These are phyloP conservation scores for Neurospora africana DNA, from an alignment of 495 filamentous ascomycete species.

Conservation along the genomic window DNA sequence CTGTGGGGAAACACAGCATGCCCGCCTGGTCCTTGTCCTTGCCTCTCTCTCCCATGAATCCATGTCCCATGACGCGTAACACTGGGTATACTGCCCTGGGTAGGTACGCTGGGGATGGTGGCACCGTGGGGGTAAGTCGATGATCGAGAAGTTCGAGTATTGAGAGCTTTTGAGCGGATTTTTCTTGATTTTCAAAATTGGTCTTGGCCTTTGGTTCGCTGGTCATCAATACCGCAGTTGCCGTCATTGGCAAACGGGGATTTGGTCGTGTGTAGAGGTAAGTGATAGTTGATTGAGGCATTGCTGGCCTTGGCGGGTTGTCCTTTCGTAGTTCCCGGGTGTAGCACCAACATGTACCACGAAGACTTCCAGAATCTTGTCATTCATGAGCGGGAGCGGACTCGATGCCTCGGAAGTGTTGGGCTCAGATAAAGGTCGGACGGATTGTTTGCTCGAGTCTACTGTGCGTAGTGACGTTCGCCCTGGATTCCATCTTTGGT, in stretches of 20 bases:
- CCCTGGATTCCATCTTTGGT: neutral
- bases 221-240: neutral
- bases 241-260: neutral
- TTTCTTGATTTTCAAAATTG: neutral
- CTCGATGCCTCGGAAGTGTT: neutral
- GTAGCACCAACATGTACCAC: neutral
- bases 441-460: neutral
- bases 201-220: neutral
- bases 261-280: neutral
- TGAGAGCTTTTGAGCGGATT: neutral
- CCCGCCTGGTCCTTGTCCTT: neutral
- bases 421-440: neutral
- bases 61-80: neutral
- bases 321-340: neutral
- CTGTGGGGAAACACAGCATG: neutral
- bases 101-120: neutral
- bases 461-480: neutral
- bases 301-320: neutral
- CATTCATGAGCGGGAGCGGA: neutral
- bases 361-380: neutral
- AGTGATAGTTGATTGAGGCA: neutral
- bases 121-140: neutral
- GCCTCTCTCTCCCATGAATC: neutral
- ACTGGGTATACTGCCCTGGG: neutral
- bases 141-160: neutral